Evolutionary conservation across 2,329 filamentous ascomycete species (phyloP).

Genomic region (Onygenales sp.): DNA sequence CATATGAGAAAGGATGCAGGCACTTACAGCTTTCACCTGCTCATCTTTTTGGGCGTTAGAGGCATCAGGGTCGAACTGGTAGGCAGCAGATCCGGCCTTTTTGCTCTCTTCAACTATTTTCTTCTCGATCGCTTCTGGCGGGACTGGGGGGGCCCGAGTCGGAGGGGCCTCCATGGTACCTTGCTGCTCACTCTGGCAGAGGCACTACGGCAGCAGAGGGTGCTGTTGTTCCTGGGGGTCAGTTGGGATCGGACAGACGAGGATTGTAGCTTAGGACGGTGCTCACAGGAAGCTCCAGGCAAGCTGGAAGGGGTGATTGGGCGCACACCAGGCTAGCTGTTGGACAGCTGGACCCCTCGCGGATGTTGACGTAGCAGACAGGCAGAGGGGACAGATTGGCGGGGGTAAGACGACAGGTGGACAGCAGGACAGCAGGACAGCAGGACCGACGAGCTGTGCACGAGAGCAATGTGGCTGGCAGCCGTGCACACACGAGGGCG

Average conservation of each 20-base stretch:
- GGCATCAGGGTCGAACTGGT: conserved; percentile 80
- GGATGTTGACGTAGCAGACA: not conserved
- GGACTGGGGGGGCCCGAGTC: conserved; percentile 53
- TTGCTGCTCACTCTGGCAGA: conserved; percentile 53
- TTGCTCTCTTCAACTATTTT: conserved; percentile 67
- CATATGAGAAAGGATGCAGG: not conserved
- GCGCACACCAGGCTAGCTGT: not conserved
- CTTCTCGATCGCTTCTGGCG: conserved; percentile 61
- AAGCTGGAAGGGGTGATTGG: not conserved
- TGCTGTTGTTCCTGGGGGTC: conserved; percentile 2
- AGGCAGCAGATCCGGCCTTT: conserved; percentile 69
- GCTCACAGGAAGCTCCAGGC: not conserved
- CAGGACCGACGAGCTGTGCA: not conserved
- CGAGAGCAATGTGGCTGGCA: not conserved
- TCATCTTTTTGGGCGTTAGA: conserved; percentile 73
- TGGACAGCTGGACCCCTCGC: not conserved
- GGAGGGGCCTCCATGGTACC: conserved; percentile 67
- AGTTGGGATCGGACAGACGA: not conserved
- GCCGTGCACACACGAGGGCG: not conserved
- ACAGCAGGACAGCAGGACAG: not conserved
- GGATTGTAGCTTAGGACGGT: not conserved
- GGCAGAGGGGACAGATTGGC: not conserved
- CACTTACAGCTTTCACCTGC: conserved; percentile 64
- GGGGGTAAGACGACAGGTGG: not conserved
- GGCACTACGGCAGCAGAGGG: conserved; percentile 1